phyloP scores from a whole-genome alignment of 495 filamentous ascomycete genomes.

The Neurospora tetraspora region DNA sequence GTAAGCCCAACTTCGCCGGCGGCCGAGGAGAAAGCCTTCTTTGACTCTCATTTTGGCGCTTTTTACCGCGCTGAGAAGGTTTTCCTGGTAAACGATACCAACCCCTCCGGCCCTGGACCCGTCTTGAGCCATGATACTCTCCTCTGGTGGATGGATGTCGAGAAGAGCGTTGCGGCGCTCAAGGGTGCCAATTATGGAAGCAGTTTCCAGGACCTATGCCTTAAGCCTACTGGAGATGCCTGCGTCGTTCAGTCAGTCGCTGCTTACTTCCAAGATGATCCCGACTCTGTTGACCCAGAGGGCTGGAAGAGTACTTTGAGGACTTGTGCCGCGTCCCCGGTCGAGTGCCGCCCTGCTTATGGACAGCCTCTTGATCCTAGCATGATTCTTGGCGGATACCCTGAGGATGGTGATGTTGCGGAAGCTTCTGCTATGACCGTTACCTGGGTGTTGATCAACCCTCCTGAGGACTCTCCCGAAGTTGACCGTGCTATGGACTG shows the following conservation, averaged over 20 bases:
- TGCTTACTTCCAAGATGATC: slow-evolving; percentile 68
- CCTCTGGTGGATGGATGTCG: slow-evolving; percentile 89
- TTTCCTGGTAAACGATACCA: slow-evolving; percentile 84
- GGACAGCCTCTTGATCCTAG: slow-evolving; percentile 74
- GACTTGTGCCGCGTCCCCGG: slow-evolving; percentile 65
- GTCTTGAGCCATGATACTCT: slow-evolving; percentile 82
- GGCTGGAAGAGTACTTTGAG: slow-evolving; percentile 60
- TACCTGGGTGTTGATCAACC: slow-evolving; percentile 95
- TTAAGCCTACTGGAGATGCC: slow-evolving; percentile 79
- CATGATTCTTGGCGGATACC: slow-evolving; percentile 76
- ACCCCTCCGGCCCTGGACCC: slow-evolving; percentile 50
- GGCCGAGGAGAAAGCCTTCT: slow-evolving; percentile 87
- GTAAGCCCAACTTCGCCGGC: slow-evolving; percentile 87
- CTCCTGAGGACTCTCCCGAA: slow-evolving; percentile 57
- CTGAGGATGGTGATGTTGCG: slow-evolving; percentile 54
- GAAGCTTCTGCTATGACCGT: slow-evolving; percentile 71
- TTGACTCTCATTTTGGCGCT: slow-evolving; percentile 89
- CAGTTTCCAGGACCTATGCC: slow-evolving; percentile 76
- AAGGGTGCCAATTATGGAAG: slow-evolving; percentile 53
- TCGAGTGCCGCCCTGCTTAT: slow-evolving; percentile 78
- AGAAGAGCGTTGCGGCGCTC: slow-evolving; percentile 58
- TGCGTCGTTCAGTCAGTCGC: slow-evolving; percentile 90
- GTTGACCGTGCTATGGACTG: slow-evolving; percentile 73
- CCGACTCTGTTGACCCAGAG: slow-evolving; percentile 43
- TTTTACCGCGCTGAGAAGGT: slow-evolving; percentile 92